phyloP scores from a whole-genome alignment of 805 yeast species.

The Starmerella scarabaei region DNA sequence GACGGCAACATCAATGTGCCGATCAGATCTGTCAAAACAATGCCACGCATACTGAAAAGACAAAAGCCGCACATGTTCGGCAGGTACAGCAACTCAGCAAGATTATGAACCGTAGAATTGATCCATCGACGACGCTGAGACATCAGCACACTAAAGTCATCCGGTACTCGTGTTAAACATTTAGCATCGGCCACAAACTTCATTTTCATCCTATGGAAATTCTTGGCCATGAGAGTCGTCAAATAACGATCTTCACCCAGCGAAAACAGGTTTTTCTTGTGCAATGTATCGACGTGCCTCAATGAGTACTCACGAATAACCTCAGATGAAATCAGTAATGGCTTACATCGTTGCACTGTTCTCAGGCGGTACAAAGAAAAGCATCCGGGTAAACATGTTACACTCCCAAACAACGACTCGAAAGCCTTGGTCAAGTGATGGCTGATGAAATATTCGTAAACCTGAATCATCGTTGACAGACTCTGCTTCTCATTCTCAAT shows the following conservation, averaged over 20 bases:
- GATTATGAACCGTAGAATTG: slow-evolving; percentile 51
- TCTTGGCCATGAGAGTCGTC: slow-evolving; percentile 44
- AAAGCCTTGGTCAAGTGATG: slow-evolving; percentile 54
- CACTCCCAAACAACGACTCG: slow-evolving; percentile 49
- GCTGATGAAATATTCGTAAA: slow-evolving; percentile 50
- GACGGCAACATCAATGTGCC: slow-evolving; percentile 50
- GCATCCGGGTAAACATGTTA: slow-evolving; percentile 58
- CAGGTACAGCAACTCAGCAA: slow-evolving; percentile 43
- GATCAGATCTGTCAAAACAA: slow-evolving; percentile 42
- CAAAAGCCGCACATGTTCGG: slow-evolving; percentile 51
- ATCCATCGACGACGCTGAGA: slow-evolving; percentile 84
- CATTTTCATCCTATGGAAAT: slow-evolving; percentile 44
- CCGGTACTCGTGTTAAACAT: slow-evolving; percentile 47
- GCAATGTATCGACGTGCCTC: slow-evolving; percentile 45
- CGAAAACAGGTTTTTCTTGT: slow-evolving; percentile 46
- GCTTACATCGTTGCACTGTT: slow-evolving; percentile 39
- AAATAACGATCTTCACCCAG: slow-evolving; percentile 51
- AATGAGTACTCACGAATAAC: slow-evolving; percentile 45
- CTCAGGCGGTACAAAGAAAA: slow-evolving; percentile 41
- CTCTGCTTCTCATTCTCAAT: slow-evolving; percentile 41
- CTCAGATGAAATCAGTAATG: slow-evolving; percentile 47
- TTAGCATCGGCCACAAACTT: slow-evolving; percentile 46
- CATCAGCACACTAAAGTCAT: slow-evolving; percentile 69
- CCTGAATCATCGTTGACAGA: slow-evolving; percentile 51
- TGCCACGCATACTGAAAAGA: slow-evolving; percentile 47